These are phyloP conservation scores for Suillus clintonianus DNA, from an alignment of 768 basidiomycete species.

Conservation along the genomic window DNA sequence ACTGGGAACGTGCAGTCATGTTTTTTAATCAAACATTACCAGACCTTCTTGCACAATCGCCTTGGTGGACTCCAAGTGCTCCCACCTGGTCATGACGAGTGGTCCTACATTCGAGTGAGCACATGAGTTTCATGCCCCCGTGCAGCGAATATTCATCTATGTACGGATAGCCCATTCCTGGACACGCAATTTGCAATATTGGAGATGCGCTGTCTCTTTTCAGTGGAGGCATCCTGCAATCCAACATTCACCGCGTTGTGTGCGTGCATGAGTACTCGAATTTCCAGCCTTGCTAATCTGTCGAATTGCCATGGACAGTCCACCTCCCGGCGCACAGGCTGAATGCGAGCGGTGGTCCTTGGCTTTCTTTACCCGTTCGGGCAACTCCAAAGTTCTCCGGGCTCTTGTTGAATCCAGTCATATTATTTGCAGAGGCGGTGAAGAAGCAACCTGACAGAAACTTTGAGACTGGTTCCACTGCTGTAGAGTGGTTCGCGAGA, in stretches of 20 bases:
- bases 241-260: slow-evolving; percentile 64
- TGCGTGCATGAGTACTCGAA: background rate
- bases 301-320: slow-evolving; percentile 9
- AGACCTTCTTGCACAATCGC: slow-evolving; percentile 71
- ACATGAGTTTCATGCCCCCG: background rate
- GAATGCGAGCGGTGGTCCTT: too few relatives aligned
- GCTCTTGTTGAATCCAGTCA: slow-evolving; percentile 54
- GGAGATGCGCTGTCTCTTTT: slow-evolving; percentile 65
- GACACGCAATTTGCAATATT: slow-evolving; percentile 60
- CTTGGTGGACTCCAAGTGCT: slow-evolving; percentile 73
- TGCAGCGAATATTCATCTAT: background rate
- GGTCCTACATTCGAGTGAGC: slow-evolving; percentile 68
- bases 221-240: slow-evolving; percentile 64
- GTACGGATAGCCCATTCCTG: too few relatives aligned
- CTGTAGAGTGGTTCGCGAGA: slow-evolving; percentile 42
- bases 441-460: slow-evolving; percentile 36
- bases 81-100: slow-evolving; percentile 57
- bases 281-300: background rate
- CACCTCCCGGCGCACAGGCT: slow-evolving; percentile 60
- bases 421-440: slow-evolving; percentile 47
- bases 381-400: slow-evolving; percentile 49
- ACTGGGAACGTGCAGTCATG: background rate
- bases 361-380: too few relatives aligned
- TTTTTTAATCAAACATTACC: background rate
- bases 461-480: slow-evolving; percentile 37